These are phyloP conservation scores for Fusarium sp. DNA, from an alignment of 2,329 filamentous ascomycete species.

Conservation along the genomic window DNA sequence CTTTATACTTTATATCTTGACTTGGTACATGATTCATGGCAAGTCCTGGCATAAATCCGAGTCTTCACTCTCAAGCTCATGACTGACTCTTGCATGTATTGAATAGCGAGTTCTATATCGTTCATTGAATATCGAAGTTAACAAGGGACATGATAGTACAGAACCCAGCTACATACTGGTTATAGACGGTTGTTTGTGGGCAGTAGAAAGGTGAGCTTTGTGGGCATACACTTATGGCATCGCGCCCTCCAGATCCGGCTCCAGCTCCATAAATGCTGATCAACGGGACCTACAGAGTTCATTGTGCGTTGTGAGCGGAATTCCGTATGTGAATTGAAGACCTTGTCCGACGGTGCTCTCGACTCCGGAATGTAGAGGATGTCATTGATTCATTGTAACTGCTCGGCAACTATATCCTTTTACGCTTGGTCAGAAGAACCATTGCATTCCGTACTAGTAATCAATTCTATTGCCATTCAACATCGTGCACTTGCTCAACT, in stretches of 20 bases:
- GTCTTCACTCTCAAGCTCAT: too few relatives aligned
- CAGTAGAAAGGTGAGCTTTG: too few relatives aligned
- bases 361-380: background rate
- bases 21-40: rapidly evolving
- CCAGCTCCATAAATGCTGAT: background rate
- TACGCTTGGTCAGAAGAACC: background rate
- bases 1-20: background rate
- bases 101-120: too few relatives aligned
- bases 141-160: background rate
- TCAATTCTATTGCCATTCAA: background rate
- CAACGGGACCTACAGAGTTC: background rate
- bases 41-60: background rate
- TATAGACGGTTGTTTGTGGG: background rate
- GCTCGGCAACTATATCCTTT: background rate
- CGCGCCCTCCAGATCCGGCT: too few relatives aligned
- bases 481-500: background rate
- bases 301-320: background rate
- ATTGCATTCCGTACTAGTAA: background rate
- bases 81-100: too few relatives aligned
- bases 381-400: background rate
- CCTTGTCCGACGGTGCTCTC: background rate
- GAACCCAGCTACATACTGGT: too few relatives aligned
- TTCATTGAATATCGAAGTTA: too few relatives aligned
- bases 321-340: background rate
- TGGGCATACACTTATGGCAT: too few relatives aligned